These are phyloP conservation scores for Lenwebbia sp. DNA, from an alignment of 345 rosid genomes.

Conservation along the genomic window DNA sequence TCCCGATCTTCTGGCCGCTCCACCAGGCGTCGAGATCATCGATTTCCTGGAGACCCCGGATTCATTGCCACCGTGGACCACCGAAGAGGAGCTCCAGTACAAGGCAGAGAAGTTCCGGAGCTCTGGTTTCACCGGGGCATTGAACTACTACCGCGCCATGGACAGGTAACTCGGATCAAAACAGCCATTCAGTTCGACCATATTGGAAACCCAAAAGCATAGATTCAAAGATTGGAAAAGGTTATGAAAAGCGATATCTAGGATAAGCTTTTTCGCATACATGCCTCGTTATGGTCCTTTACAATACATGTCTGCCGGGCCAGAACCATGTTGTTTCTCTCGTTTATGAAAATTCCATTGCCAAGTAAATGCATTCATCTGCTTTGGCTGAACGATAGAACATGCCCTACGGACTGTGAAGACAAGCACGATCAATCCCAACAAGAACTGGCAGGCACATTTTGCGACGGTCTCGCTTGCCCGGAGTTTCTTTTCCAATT, in stretches of 20 bases:
- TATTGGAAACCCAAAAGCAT: neutral
- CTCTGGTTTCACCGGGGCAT: conserved; percentile 17
- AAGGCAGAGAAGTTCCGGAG: conserved; percentile 10
- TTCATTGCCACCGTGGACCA: conserved; percentile 12
- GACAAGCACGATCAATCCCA: neutral
- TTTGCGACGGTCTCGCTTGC: neutral
- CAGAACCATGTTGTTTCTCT: neutral
- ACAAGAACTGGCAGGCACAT: neutral
- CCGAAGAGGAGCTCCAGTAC: conserved; percentile 18
- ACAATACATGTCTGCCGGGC: neutral
- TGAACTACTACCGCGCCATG: conserved; percentile 20
- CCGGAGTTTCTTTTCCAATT: neutral
- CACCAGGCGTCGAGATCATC: conserved; percentile 9
- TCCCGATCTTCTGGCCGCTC: conserved; percentile 14
- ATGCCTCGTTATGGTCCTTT: neutral
- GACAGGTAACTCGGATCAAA: neutral
- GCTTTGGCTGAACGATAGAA: neutral
- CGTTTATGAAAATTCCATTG: neutral
- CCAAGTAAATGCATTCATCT: neutral
- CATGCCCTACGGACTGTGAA: neutral
- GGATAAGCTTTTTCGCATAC: neutral
- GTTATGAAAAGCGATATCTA: neutral
- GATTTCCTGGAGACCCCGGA: conserved; percentile 19
- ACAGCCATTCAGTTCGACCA: neutral
- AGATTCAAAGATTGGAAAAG: neutral